Evolutionary conservation across 208 protist genomes (phyloP), one percentile per base, ranked within the genome.

Genomic region (Balamuthia mandrillaris): DNA sequence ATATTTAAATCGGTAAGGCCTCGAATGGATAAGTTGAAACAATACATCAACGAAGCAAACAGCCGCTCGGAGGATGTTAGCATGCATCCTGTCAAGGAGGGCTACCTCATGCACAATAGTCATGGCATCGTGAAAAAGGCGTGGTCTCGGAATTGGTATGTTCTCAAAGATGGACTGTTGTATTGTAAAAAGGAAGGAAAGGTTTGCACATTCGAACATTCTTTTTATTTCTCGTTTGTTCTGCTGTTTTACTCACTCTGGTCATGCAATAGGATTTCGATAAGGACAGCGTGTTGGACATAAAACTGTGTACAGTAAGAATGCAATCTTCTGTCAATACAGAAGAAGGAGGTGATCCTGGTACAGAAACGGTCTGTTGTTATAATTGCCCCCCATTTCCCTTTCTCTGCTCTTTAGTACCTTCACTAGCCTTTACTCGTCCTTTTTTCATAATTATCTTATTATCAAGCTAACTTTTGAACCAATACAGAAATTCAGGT

Each of bases 181-280:
- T 75, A 75, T 51, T 75, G 66, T 75, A 75, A 75, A 75, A 24
- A 39, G 66, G n/a, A n/a, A n/a, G 66, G 66, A 6, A 75, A 75
- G 66, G 66, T 75, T n/a, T n/a, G n/a, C n/a, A n/a, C n/a, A n/a
- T n/a, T n/a, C n/a, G n/a, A n/a, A n/a, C n/a, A n/a, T n/a, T 24
- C 66, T 21, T 31, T 4, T 75, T 24, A 54, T n/a, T n/a, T n/a
- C n/a, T n/a, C n/a, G n/a, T n/a, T n/a, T n/a, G n/a, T n/a, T n/a
- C n/a, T n/a, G n/a, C n/a, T n/a, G n/a, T n/a, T n/a, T n/a, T n/a
- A n/a, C n/a, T n/a, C n/a, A n/a, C n/a, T n/a, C n/a, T n/a, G n/a
- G n/a, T n/a, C n/a, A n/a, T n/a, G n/a, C n/a, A n/a, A n/a, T 21
- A 75, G 66, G 66, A 75, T 12, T 37, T 75, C 42, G 66, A 75